These are phyloP conservation scores for Cenchrus fungigraminus DNA, from an alignment of 176 grass and related monocot genomes.

Conservation along the genomic window DNA sequence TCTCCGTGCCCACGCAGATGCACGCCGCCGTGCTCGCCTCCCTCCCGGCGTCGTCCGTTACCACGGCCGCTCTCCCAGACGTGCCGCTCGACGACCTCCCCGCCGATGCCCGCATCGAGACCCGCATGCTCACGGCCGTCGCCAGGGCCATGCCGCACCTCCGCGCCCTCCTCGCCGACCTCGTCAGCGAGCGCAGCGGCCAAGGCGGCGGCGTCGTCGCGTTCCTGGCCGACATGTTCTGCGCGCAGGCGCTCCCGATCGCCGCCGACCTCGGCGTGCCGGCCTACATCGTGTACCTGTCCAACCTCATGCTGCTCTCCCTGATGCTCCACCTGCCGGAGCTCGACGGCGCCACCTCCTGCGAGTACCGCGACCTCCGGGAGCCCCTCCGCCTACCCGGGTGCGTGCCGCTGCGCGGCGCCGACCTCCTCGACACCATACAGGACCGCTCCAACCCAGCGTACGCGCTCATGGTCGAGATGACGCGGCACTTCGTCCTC, in stretches of 20 bases:
- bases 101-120: conserved; percentile 30
- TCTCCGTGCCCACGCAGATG: conserved; percentile 24
- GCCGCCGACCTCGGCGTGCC: conserved; percentile 52
- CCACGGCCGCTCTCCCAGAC: conserved; percentile 44
- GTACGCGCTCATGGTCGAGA: conserved; percentile 33
- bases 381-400: conserved; percentile 54
- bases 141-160: conserved; percentile 26
- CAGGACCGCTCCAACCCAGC: conserved; percentile 46
- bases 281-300: conserved; percentile 52
- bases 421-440: conserved; percentile 38
- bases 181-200: not conserved
- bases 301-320: conserved; percentile 40
- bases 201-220: conserved; percentile 12
- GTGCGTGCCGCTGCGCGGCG: conserved; percentile 59
- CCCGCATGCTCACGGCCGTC: conserved; percentile 25
- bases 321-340: conserved; percentile 33
- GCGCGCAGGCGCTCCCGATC: conserved; percentile 32
- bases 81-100: conserved; percentile 63
- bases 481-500: not conserved
- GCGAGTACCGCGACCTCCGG: conserved; percentile 56
- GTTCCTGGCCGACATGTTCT: conserved; percentile 54
- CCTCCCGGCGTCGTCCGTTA: conserved; percentile 27
- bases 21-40: conserved; percentile 24
- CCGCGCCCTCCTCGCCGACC: conserved; percentile 18
- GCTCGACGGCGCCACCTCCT: conserved; percentile 43